These are phyloP conservation scores for Saitozyma sp. DNA, from an alignment of 768 basidiomycete species.

Conservation along the genomic window DNA sequence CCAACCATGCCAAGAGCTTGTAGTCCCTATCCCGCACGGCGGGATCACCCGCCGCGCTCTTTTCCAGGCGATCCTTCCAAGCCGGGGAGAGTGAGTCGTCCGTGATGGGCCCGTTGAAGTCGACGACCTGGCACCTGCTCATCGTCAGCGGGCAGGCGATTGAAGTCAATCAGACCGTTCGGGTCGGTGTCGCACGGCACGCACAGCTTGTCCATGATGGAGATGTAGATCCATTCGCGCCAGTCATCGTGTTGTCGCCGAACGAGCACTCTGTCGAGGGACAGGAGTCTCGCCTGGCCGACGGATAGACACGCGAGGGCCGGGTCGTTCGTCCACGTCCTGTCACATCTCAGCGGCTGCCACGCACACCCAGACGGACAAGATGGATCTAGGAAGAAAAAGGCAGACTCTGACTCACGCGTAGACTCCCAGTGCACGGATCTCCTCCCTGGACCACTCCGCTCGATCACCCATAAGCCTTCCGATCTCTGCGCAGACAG, in stretches of 20 bases:
- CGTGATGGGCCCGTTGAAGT: slow-evolving; percentile 29
- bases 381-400: not conserved
- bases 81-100: slow-evolving; percentile 19
- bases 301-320: slow-evolving; percentile 28
- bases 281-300: slow-evolving; percentile 24
- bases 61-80: slow-evolving; percentile 33
- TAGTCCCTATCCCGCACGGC: slow-evolving; percentile 44
- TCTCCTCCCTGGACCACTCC: slow-evolving; percentile 40
- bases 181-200: too few species aligned
- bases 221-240: slow-evolving; percentile 47
- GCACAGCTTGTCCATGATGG: slow-evolving; percentile 41
- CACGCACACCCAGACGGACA: not conserved
- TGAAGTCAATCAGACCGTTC: slow-evolving; percentile 8
- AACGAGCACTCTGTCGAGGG: slow-evolving; percentile 22
- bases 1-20: slow-evolving; percentile 48
- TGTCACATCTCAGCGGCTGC: slow-evolving; percentile 7
- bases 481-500: slow-evolving; percentile 25
- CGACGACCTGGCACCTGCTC: slow-evolving; percentile 30
- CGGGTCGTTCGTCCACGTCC: slow-evolving; percentile 40
- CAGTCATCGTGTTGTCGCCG: slow-evolving; percentile 41
- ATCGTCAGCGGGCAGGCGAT: not conserved
- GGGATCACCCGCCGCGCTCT: slow-evolving; percentile 19
- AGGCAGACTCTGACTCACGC: slow-evolving; percentile 24
- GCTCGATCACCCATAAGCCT: slow-evolving; percentile 22
- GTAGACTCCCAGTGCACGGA: slow-evolving; percentile 36